A percentile compares a stretch with the other conserved stretches of the same genome.
phyloP scores from a whole-genome alignment of 108 stramenopile genomes.

The Pseudonitzschia multistriata region DNA sequence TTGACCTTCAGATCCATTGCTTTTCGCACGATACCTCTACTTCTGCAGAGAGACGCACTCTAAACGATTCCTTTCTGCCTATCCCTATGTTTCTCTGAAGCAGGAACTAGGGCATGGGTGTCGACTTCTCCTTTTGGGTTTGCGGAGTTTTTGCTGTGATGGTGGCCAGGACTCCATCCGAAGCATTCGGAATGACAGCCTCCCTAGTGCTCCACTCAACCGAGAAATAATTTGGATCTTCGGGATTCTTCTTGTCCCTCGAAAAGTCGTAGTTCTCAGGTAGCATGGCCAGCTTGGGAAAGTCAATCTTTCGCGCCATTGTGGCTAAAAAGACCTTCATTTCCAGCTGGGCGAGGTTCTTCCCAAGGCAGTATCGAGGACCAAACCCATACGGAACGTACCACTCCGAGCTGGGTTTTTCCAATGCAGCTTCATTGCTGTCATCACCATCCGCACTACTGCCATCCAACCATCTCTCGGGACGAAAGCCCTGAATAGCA shows the following conservation, averaged over 20 bases:
- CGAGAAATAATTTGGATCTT: conserved; percentile 5
- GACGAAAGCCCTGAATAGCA: conserved; percentile 44
- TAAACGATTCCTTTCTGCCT: no score
- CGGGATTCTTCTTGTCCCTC: neutral
- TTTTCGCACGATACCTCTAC: no score
- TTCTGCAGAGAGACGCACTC: no score
- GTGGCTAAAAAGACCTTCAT: conserved; percentile 63
- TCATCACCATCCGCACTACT: conserved; percentile 22
- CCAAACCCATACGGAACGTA: conserved; percentile 49
- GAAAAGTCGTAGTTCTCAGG: conserved; percentile 4
- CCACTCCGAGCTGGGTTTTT: conserved; percentile 33
- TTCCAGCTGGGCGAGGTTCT: conserved; percentile 49
- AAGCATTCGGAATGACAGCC: conserved; percentile 9
- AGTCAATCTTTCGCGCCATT: conserved; percentile 51
- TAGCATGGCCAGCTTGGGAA: conserved; percentile 15
- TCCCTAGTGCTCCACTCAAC: neutral
- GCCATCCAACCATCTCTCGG: conserved; percentile 40
- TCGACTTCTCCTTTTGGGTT: neutral
- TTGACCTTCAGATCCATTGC: no score
- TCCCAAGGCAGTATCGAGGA: conserved; percentile 51
- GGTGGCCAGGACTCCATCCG: conserved; percentile 10
- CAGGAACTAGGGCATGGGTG: neutral
- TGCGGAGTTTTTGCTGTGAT: neutral
- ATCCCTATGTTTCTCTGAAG: neutral
- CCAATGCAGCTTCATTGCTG: neutral